Evolutionary conservation across 139 green algal genomes (phyloP).

Genomic region (Trebouxia sp.): DNA sequence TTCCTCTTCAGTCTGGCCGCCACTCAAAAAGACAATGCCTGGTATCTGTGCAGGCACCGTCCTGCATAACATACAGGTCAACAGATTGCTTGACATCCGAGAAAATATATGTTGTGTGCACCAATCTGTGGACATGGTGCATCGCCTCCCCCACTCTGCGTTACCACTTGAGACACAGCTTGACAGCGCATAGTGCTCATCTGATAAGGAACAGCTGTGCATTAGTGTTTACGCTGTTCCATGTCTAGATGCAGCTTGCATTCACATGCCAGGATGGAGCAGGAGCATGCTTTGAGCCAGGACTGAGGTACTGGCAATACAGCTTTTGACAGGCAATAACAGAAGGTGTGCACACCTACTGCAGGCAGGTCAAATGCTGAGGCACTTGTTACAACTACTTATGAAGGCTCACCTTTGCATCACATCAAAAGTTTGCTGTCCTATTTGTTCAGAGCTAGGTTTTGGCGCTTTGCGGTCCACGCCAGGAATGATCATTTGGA

Average conservation of each 20-base stretch:
- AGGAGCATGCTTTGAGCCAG: not conserved
- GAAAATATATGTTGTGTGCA: not conserved
- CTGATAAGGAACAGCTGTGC: too few relatives aligned
- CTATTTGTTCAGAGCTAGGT: conserved; percentile 61
- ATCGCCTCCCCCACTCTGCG: not conserved
- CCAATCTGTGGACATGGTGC: not conserved
- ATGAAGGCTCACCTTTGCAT: conserved; percentile 55
- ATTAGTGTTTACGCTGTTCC: too few relatives aligned
- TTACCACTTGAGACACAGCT: not conserved
- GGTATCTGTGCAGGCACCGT: conserved; percentile 83
- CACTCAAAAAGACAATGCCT: conserved; percentile 95
- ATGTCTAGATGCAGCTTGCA: not conserved
- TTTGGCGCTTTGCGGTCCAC: conserved; percentile 39
- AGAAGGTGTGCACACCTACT: not conserved
- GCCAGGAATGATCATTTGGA: conserved; percentile 86
- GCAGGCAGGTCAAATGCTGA: not conserved
- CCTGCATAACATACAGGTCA: conserved; percentile 34
- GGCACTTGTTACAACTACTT: too few relatives aligned
- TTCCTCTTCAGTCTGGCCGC: conserved; percentile 85
- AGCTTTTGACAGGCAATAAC: not conserved
- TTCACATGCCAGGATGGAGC: not conserved
- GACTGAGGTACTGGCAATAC: not conserved
- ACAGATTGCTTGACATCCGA: not conserved
- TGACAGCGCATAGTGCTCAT: not conserved
- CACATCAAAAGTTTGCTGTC: conserved; percentile 68